These are phyloP conservation scores for Aspergillus ochraceoroseus DNA, from an alignment of 2,329 filamentous ascomycete genomes.

Conservation along the genomic window DNA sequence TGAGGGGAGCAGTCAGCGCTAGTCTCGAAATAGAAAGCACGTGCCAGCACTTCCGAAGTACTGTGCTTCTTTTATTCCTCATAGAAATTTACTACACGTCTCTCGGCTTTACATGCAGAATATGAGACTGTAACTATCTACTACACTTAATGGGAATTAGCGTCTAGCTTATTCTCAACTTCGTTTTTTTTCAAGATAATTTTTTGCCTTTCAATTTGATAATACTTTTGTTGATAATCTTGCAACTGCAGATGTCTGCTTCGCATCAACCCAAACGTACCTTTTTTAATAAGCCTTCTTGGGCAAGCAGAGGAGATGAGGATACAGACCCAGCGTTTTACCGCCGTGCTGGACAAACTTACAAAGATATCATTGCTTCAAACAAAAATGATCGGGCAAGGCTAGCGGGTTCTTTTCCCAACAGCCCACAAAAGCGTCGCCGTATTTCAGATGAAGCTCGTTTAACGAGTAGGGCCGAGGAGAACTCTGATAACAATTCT, in stretches of 20 bases:
- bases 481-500: background rate
- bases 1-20: too few species aligned
- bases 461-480: background rate
- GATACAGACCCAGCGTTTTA: slow-evolving; percentile 44
- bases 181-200: too few species aligned
- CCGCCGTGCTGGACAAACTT: slow-evolving; percentile 46
- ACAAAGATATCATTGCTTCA: slow-evolving; percentile 44
- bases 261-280: slow-evolving; percentile 35
- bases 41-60: too few species aligned
- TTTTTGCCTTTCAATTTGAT: too few species aligned
- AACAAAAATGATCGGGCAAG: slow-evolving; percentile 36
- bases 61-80: too few species aligned
- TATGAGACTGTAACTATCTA: too few species aligned
- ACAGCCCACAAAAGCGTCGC: slow-evolving; percentile 22
- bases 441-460: slow-evolving; percentile 21
- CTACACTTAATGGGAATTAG: too few species aligned
- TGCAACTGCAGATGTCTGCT: background rate
- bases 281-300: slow-evolving; percentile 54
- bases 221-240: background rate
- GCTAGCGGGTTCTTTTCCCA: slow-evolving; percentile 10
- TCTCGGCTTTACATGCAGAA: too few species aligned
- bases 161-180: too few species aligned
- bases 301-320: slow-evolving; percentile 42
- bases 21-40: too few species aligned
- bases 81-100: too few species aligned